Evolutionary conservation across 306 rosid genomes (phyloP).

Genomic region (Ormosia semicastrata): DNA sequence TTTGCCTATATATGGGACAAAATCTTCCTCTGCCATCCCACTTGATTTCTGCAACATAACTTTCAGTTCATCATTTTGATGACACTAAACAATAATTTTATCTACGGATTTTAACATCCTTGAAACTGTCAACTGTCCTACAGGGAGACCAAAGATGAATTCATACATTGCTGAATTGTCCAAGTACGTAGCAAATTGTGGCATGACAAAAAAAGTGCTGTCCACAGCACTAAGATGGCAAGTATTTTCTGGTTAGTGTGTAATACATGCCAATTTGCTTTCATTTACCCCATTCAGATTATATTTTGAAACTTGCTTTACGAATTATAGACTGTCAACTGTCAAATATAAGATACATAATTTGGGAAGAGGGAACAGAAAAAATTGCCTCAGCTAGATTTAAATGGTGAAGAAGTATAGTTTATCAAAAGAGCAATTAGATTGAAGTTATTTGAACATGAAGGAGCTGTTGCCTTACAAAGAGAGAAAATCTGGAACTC

Average conservation of each 20-base stretch:
- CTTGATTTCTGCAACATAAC: slow-evolving; percentile 51
- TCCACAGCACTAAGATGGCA: too few relatives aligned
- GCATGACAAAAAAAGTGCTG: background rate
- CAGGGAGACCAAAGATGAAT: background rate
- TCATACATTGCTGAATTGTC: background rate
- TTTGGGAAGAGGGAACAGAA: too few relatives aligned
- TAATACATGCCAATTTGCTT: too few relatives aligned
- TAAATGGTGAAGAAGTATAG: background rate
- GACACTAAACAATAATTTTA: background rate
- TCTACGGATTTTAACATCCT: background rate
- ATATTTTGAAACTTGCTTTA: too few relatives aligned
- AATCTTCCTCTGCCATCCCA: slow-evolving; percentile 58
- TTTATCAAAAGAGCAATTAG: background rate
- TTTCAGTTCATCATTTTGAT: background rate
- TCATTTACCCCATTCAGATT: too few relatives aligned
- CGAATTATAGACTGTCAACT: too few relatives aligned
- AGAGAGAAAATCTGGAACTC: slow-evolving; percentile 35
- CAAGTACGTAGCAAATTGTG: background rate
- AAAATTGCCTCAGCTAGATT: too few relatives aligned
- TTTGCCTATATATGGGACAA: slow-evolving; percentile 65
- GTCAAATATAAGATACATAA: too few relatives aligned
- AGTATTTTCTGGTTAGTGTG: too few relatives aligned
- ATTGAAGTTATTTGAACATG: background rate
- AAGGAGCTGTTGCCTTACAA: background rate
- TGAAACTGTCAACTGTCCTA: too few relatives aligned